Evolutionary conservation across 1,284 basidiomycete genomes (phyloP), one percentile per base, ranked within the genome.

Genomic region (Wolfiporia cocos): DNA sequence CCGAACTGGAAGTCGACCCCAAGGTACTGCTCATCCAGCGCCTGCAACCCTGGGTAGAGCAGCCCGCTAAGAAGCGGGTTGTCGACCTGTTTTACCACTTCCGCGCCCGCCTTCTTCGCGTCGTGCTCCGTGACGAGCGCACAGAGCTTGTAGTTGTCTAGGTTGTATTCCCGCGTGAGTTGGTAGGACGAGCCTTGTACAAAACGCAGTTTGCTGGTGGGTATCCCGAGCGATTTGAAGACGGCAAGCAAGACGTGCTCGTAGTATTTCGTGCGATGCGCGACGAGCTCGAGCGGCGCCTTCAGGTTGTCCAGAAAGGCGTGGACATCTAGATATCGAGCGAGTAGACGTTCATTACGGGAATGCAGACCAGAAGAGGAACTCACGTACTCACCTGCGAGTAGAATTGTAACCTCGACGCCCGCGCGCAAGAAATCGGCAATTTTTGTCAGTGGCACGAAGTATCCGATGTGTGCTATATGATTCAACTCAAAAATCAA

Each of bases 281-380:
- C 76, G 41, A 99, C 92, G 37, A 96, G 86, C 46, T 95, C 92
- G n/a, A 96, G 70, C 0, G 95, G 93, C 0, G 95, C 95, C 66
- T 99, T 99, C 56, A 96, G 73, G 62, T 98, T 98, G 62, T 99
- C 95, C 39, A 99, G 78, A 71, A 99, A 99, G 4, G 93, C 96
- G 58, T 99, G 96, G 14, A 99, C 77, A 59, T 97, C 94, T 93
- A n/a, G n/a, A n/a, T n/a, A n/a, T n/a, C n/a, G n/a, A n/a, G n/a
- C n/a, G n/a, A n/a, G n/a, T n/a, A n/a, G n/a, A n/a, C n/a, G n/a
- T n/a, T n/a, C n/a, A n/a, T n/a, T n/a, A n/a, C n/a, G n/a, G n/a
- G n/a, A 15, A 19, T 31, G 23, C 10, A 3, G 11, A 46, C 17
- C 26, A 6, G 5, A 23, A 21, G 41, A 20, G n/a, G n/a, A n/a